Evolutionary conservation across 768 basidiomycete genomes (phyloP).

Genomic region (Imleria badia): DNA sequence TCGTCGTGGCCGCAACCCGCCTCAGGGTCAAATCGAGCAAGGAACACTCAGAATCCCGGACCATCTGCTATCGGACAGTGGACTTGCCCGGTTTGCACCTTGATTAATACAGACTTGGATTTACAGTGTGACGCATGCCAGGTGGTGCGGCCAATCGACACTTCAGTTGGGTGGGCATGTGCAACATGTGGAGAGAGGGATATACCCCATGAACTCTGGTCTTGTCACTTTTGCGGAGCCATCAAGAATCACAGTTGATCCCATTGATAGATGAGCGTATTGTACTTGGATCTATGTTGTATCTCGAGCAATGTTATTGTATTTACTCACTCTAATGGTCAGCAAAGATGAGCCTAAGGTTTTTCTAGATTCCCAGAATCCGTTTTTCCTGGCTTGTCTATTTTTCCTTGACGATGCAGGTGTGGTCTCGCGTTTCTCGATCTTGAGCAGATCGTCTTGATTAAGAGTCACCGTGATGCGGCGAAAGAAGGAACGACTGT

Average conservation of each 20-base stretch:
- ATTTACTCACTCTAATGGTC: neutral
- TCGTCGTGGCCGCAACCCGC: slow-evolving; percentile 3
- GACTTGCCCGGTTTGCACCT: slow-evolving; percentile 62
- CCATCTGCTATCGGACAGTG: slow-evolving; percentile 36
- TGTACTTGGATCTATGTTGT: neutral
- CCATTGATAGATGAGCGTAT: neutral
- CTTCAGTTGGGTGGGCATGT: slow-evolving; percentile 60
- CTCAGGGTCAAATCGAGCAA: neutral
- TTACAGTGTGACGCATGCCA: slow-evolving; percentile 65
- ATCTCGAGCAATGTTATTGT: neutral
- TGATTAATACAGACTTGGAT: slow-evolving; percentile 51
- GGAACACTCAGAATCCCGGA: neutral
- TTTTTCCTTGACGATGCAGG: slow-evolving; percentile 81
- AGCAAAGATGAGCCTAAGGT: slow-evolving; percentile 46
- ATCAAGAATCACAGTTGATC: slow-evolving; percentile 47
- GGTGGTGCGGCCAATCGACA: slow-evolving; percentile 37
- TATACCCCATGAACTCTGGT: slow-evolving; percentile 69
- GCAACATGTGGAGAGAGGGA: slow-evolving; percentile 59
- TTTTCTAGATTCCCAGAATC: slow-evolving; percentile 73
- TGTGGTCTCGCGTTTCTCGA: too few species aligned
- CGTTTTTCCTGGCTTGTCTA: slow-evolving; percentile 39
- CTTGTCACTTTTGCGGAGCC: slow-evolving; percentile 69
- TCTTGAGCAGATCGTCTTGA: slow-evolving; percentile 54
- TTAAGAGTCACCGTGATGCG: too few species aligned
- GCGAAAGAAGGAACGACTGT: too few species aligned